Evolutionary conservation across 2,329 filamentous ascomycete species (phyloP).

Genomic region (Botrytis sinoallii): DNA sequence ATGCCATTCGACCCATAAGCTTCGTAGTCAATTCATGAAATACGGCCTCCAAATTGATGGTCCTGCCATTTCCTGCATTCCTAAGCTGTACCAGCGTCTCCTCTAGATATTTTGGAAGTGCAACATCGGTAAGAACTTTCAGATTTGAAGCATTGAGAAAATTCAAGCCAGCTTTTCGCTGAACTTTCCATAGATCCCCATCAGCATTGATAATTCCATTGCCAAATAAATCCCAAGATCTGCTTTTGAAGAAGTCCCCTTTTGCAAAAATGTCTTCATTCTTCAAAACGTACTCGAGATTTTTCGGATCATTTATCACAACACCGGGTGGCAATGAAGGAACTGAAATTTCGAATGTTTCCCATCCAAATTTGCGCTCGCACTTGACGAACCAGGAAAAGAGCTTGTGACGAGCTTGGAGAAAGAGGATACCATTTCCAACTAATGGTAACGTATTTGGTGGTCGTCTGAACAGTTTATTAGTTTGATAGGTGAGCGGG

Average conservation of each 20-base stretch:
- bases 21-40: constrained; percentile 64
- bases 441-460: constrained; percentile 46
- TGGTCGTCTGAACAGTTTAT: constrained; percentile 29
- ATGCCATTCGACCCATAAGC: constrained; percentile 66
- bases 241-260: constrained; percentile 57
- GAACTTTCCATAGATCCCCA: constrained; percentile 59
- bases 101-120: constrained; percentile 53
- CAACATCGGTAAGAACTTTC: constrained; percentile 53
- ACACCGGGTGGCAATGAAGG: constrained; percentile 61
- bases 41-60: constrained; percentile 56
- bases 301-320: constrained; percentile 59
- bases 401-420: constrained; percentile 57
- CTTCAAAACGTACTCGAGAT: constrained; percentile 61
- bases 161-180: constrained; percentile 58
- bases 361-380: constrained; percentile 53
- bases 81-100: constrained; percentile 43
- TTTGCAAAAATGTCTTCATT: constrained; percentile 60
- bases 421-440: constrained; percentile 60
- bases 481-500: neutral
- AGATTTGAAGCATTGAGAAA: constrained; percentile 59
- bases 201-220: constrained; percentile 66
- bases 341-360: constrained; percentile 61
- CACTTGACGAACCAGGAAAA: constrained; percentile 62
- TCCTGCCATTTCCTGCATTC: constrained; percentile 28
- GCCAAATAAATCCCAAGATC: constrained; percentile 61